Evolutionary conservation across 1,284 basidiomycete genomes (phyloP), one percentile per base, ranked within the genome.

Genomic region (Agroathelia rolfsii): DNA sequence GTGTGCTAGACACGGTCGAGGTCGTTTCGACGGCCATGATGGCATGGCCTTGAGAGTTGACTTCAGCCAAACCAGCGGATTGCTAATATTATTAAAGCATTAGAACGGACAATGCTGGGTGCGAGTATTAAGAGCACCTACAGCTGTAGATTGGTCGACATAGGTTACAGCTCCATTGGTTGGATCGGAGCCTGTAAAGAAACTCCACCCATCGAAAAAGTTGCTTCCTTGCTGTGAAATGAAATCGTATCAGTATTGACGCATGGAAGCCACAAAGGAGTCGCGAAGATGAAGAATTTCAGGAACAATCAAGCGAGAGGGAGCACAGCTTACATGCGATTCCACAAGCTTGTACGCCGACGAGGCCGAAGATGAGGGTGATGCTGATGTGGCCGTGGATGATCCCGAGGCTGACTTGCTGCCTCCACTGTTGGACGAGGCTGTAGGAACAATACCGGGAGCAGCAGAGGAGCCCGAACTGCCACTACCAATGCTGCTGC

Each of bases 11-110:
- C 21, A 93, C 76, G 17, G 59, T 65, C 5, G 74, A 62, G 5
- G 86, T 89, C 4, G 83, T 87, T 50, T 90, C 86, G 24, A 90
- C 77, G 28, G 72, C 66, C 78, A 94, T 86, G 40, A 93, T 57
- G 9, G 80, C 80, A 53, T 85, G 71, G 12, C 83, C 82, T 9
- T 63, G 68, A 14, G 50, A 47, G 50, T 86, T 89, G 44, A 88
- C 57, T 18, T 66, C 54, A 10, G 71, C 43, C 19, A 85, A 59
- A 23, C 66, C 66, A 29, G 54, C 64, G 13, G 59, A 56, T 50
- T 62, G 55, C 73, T 74, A 32, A 12, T 41, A 8, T 22, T 21
- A 30, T 26, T n/a, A 39, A 38, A 31, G 41, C 32, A n/a, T 48
- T 30, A 20, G 20, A 30, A 34, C 33, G 17, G 13, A 6, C 20